Percentiles rank a stretch among this genome's conserved stretches.
Conservation (phyloP, 2,329 filamentous ascomycete species). For the Sporothrix variecibatus region DNA sequence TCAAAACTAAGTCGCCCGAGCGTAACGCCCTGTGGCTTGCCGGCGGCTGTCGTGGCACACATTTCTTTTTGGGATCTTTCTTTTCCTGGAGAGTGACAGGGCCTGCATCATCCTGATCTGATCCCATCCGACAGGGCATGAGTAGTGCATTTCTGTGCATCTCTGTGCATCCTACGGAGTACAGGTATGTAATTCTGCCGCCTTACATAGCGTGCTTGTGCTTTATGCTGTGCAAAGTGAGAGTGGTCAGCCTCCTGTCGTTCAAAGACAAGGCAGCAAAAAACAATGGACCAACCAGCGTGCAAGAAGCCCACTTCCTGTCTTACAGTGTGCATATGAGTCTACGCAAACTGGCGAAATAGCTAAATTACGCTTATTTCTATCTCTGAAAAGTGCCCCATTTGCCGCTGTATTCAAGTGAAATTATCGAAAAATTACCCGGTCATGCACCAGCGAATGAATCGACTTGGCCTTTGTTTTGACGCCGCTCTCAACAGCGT, state of each 20-base stretch:
- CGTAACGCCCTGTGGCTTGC: conserved; percentile 9
- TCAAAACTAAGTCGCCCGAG: neutral
- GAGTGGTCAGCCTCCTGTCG: conserved; percentile 1
- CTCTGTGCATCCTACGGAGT: neutral
- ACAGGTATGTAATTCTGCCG: neutral
- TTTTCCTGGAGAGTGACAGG: neutral
- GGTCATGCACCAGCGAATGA: neutral
- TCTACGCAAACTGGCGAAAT: neutral
- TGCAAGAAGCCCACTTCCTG: neutral
- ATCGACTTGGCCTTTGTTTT: neutral
- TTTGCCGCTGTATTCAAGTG: neutral
- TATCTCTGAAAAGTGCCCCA: neutral
- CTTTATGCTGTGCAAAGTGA: neutral
- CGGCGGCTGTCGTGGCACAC: conserved; percentile 5
- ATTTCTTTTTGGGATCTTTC: neutral
- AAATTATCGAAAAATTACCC: neutral
- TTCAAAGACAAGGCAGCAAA: neutral
- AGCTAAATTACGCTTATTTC: conserved; percentile 3
- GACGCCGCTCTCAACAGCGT: neutral
- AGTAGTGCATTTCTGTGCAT: neutral
- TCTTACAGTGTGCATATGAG: neutral
- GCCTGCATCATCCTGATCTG: neutral
- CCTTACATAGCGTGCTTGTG: neutral
- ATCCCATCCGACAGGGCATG: neutral
- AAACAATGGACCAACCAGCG: neutral